Conservation (phyloP, 1,284 basidiomycete genomes). For the Phellopilus nigrolimitatus region DNA sequence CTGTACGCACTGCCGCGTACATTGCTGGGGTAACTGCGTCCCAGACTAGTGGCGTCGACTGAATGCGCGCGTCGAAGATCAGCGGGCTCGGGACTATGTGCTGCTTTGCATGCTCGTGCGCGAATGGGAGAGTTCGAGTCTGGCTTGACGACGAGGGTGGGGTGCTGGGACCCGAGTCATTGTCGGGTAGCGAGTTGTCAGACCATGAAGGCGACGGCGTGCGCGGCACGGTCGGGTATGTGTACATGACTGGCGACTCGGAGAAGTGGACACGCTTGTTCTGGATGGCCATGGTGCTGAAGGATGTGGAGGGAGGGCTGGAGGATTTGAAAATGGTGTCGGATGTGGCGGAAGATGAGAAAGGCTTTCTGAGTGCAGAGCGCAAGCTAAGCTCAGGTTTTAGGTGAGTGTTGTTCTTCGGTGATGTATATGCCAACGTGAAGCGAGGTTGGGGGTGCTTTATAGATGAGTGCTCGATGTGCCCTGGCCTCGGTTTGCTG, state of each 20-base stretch:
- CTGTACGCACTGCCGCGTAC: neutral
- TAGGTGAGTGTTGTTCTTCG: neutral
- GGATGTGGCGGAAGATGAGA: neutral
- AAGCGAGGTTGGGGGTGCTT: too few species aligned
- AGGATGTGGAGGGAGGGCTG: neutral
- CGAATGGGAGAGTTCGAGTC: neutral
- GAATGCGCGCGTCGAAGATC: conserved; percentile 4
- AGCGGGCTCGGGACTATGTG: neutral
- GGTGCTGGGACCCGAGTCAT: conserved; percentile 15
- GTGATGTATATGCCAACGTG: conserved; percentile 1
- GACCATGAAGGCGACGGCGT: conserved; percentile 16
- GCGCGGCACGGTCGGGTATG: conserved; percentile 1
- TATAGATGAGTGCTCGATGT: neutral
- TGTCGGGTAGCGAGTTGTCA: conserved; percentile 14
- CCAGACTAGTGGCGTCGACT: conserved; percentile 11
- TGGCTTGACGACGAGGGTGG: conserved; percentile 13
- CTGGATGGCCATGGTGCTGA: conserved; percentile 5
- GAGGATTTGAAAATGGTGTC: neutral
- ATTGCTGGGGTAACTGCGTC: conserved; percentile 2
- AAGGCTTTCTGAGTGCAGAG: conserved; percentile 6
- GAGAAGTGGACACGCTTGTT: conserved; percentile 19
- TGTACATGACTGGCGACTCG: conserved; percentile 6
- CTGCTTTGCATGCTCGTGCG: neutral
- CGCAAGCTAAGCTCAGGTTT: neutral
- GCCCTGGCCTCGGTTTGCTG: conserved; percentile 1